These are phyloP conservation scores for Mortierella polycephala DNA, from an alignment of 371 early-diverging fungal species.

Conservation along the genomic window DNA sequence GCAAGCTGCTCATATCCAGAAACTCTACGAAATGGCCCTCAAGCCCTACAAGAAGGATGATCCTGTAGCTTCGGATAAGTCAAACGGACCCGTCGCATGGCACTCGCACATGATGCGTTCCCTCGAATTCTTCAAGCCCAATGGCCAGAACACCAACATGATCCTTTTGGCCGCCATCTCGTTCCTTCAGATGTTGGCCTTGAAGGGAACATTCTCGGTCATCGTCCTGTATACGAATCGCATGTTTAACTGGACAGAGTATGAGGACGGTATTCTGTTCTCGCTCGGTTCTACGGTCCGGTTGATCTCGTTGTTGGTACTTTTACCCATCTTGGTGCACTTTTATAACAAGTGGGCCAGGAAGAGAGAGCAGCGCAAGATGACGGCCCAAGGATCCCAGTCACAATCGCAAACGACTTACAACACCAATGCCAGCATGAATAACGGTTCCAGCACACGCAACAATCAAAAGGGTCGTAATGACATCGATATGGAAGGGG, in stretches of 20 bases:
- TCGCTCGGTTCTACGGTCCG: slow-evolving; percentile 19
- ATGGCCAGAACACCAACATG: slow-evolving; percentile 31
- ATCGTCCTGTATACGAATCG: slow-evolving; percentile 35
- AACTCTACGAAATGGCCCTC: slow-evolving; percentile 25
- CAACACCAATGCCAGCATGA: background rate
- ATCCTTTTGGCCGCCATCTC: slow-evolving; percentile 38
- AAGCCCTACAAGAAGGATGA: slow-evolving; percentile 4
- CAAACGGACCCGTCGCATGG: slow-evolving; percentile 17
- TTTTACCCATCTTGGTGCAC: slow-evolving; percentile 30
- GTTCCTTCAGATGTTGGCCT: slow-evolving; percentile 29
- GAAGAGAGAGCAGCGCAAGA: background rate
- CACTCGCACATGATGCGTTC: slow-evolving; percentile 23
- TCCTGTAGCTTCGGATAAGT: background rate
- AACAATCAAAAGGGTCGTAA: background rate
- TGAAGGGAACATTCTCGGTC: slow-evolving; percentile 40
- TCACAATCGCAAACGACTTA: no score
- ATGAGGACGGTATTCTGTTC: slow-evolving; percentile 40
- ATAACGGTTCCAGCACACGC: background rate
- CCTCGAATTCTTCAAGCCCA: slow-evolving; percentile 31
- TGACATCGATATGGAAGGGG: background rate
- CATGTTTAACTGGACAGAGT: slow-evolving; percentile 38
- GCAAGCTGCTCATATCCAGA: slow-evolving; percentile 28
- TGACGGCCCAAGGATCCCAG: background rate
- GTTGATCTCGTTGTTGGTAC: slow-evolving; percentile 20
- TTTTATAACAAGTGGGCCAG: slow-evolving; percentile 5